phyloP scores from a whole-genome alignment of 1,139 yeast species.

The Protomyces macrosporus region DNA sequence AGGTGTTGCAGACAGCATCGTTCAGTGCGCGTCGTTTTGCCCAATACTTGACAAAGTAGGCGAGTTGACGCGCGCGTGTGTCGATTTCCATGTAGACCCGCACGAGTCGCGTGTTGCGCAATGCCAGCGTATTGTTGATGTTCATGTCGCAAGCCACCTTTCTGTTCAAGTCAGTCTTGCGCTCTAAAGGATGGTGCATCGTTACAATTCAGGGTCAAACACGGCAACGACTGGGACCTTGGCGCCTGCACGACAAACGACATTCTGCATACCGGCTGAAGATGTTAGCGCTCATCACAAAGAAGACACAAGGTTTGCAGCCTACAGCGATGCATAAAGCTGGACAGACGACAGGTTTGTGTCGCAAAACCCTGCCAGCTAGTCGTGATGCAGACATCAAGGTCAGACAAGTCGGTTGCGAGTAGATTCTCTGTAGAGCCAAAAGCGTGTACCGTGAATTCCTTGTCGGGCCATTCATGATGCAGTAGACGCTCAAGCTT shows the following conservation, averaged over 20 bases:
- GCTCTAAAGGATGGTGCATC: too few relatives aligned
- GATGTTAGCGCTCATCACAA: background rate
- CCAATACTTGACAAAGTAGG: constrained; percentile 35
- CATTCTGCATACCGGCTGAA: constrained; percentile 33
- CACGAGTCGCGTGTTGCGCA: constrained; percentile 34
- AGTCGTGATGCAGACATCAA: constrained; percentile 33
- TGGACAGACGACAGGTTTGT: constrained; percentile 31
- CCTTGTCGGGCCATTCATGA: constrained; percentile 32
- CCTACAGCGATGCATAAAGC: constrained; percentile 31
- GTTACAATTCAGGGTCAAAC: constrained; percentile 33
- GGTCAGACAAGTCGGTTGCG: constrained; percentile 33
- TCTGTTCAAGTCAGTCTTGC: background rate
- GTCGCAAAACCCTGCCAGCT: constrained; percentile 13
- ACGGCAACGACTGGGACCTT: constrained; percentile 35
- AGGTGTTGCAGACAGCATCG: constrained; percentile 33
- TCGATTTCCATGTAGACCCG: constrained; percentile 34
- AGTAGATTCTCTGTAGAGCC: constrained; percentile 34
- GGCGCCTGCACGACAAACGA: constrained; percentile 34
- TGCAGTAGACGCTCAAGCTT: constrained; percentile 30
- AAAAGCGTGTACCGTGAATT: constrained; percentile 32
- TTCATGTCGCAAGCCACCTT: constrained; percentile 34
- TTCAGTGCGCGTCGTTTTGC: constrained; percentile 34
- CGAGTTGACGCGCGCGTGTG: constrained; percentile 34
- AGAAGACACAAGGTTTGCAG: background rate
- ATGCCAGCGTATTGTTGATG: constrained; percentile 34